A percentile compares a stretch with the other conserved stretches of the same genome.
Conservation (phyloP, 805 yeast species). For the Metschnikowia shivogae region DNA sequence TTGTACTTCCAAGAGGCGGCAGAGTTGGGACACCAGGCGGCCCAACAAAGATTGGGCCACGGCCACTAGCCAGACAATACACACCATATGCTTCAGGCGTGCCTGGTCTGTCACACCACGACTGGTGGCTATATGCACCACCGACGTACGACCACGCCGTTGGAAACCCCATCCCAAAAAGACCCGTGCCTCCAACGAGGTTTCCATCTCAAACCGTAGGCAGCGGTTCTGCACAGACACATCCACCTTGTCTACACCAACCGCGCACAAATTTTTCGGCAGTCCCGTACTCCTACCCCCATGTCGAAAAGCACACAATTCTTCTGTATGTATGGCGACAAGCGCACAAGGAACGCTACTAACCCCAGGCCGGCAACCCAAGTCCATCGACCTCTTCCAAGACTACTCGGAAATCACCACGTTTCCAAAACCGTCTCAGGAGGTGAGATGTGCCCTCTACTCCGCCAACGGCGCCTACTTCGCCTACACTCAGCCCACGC, state of each 20-base stretch:
- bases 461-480: constrained; percentile 65
- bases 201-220: too few species aligned
- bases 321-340: constrained; percentile 29
- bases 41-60: constrained; percentile 7
- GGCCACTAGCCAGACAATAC: not conserved
- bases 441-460: constrained; percentile 62
- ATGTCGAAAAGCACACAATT: constrained; percentile 38
- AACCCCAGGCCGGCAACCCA: constrained; percentile 28
- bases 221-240: too few species aligned
- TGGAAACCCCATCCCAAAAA: too few species aligned
- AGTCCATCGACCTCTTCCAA: constrained; percentile 24
- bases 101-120: too few species aligned
- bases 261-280: constrained; percentile 16
- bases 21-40: constrained; percentile 29
- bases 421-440: constrained; percentile 35
- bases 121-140: too few species aligned
- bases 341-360: constrained; percentile 8
- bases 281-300: constrained; percentile 2
- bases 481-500: constrained; percentile 66
- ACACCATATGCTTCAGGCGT: too few species aligned
- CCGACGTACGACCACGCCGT: too few species aligned
- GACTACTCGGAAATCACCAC: constrained; percentile 36
- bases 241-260: not conserved
- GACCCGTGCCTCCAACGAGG: too few species aligned
- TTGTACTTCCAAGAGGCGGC: constrained; percentile 34